Percentiles rank a stretch among this genome's conserved stretches.
These are phyloP conservation scores for Immersiella caudata DNA, from an alignment of 495 filamentous ascomycete species.

Conservation along the genomic window DNA sequence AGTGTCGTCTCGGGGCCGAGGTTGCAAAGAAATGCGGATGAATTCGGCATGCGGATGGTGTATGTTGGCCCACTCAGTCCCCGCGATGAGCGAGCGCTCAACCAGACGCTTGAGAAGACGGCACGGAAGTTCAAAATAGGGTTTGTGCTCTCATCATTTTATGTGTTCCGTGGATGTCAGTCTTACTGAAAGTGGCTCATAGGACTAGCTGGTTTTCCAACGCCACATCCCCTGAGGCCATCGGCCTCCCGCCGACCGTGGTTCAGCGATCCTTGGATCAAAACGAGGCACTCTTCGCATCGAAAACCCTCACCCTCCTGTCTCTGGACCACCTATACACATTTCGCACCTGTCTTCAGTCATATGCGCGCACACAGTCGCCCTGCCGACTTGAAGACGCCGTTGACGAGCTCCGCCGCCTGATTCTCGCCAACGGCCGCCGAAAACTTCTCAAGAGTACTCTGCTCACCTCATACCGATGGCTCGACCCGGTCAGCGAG, in stretches of 20 bases:
- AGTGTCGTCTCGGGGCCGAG: constrained; percentile 17
- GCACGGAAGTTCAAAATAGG: constrained; percentile 49
- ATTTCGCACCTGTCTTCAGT: constrained; percentile 66
- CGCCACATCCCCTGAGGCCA: constrained; percentile 37
- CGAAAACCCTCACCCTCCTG: constrained; percentile 68
- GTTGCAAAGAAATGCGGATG: constrained; percentile 29
- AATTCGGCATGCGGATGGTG: constrained; percentile 46
- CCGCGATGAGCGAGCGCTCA: constrained; percentile 44
- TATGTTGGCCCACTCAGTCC: constrained; percentile 37
- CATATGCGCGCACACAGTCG: constrained; percentile 55
- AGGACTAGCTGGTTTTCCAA: constrained; percentile 46
- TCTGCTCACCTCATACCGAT: constrained; percentile 64
- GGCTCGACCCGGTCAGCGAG: constrained; percentile 56
- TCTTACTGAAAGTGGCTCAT: constrained; percentile 10
- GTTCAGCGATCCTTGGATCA: constrained; percentile 66
- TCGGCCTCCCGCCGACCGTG: constrained; percentile 54
- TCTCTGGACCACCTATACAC: constrained; percentile 73
- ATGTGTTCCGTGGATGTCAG: neutral
- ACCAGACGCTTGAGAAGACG: constrained; percentile 46
- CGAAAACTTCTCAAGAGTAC: constrained; percentile 60
- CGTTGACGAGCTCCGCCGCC: constrained; percentile 61
- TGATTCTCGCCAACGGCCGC: constrained; percentile 62
- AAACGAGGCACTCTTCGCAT: constrained; percentile 69
- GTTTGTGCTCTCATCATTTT: constrained; percentile 27
- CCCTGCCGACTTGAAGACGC: constrained; percentile 58